A percentile compares a stretch with the other conserved stretches of the same genome.
Evolutionary conservation across 768 basidiomycete genomes (phyloP).

Genomic region (Boletus pseudopeckii): DNA sequence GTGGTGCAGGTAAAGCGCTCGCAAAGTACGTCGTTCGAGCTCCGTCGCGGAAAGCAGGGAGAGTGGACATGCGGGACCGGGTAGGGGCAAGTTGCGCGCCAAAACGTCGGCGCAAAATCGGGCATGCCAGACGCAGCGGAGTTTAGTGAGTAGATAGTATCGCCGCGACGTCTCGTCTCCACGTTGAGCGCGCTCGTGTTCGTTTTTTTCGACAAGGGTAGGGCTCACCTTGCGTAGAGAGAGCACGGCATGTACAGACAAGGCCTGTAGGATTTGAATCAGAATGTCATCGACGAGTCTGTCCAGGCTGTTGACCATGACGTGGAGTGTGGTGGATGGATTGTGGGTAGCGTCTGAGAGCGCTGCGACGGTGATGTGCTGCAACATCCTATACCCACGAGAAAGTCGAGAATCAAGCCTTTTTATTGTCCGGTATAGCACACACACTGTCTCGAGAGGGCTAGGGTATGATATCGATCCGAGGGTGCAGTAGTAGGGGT

Average conservation of each 20-base stretch:
- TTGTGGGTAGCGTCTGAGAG: not conserved
- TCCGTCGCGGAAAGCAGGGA: constrained; percentile 18
- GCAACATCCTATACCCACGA: not conserved
- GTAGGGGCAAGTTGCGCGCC: constrained; percentile 18
- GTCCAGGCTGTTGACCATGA: constrained; percentile 17
- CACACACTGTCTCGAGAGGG: not conserved
- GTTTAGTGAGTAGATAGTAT: constrained; percentile 25
- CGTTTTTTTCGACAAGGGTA: not conserved
- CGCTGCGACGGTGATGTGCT: not conserved
- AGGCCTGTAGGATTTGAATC: constrained; percentile 15
- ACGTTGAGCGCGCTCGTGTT: not conserved
- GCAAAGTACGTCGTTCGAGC: constrained; percentile 28
- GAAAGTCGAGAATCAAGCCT: not conserved
- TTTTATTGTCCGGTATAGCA: not conserved
- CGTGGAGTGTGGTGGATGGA: not conserved
- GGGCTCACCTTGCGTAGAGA: constrained; percentile 23
- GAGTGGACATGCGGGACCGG: constrained; percentile 12
- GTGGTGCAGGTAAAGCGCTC: constrained; percentile 25
- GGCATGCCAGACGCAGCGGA: constrained; percentile 23
- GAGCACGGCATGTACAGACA: constrained; percentile 18
- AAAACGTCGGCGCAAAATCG: constrained; percentile 24
- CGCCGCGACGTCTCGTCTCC: constrained; percentile 25
- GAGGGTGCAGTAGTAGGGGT: no score
- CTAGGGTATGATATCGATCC: not conserved
- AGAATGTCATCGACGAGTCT: constrained; percentile 28